phyloP scores from a whole-genome alignment of 805 yeast species.

The Metschnikowia chrysomelidarum region DNA sequence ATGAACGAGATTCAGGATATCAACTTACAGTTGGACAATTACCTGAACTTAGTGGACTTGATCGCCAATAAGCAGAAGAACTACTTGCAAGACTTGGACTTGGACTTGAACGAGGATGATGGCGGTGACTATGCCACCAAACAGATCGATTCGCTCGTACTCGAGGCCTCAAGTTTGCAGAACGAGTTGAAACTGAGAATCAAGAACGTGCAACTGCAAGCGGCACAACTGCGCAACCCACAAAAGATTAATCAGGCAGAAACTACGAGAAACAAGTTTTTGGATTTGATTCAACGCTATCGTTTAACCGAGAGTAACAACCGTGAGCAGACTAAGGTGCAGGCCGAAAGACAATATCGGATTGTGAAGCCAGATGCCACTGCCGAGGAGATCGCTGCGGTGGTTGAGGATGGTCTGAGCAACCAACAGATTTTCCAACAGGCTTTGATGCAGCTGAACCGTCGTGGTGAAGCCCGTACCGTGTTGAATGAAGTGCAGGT shows the following conservation, averaged over 20 bases:
- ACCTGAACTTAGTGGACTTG: slow-evolving; percentile 64
- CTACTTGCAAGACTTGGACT: slow-evolving; percentile 69
- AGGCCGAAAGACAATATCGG: slow-evolving; percentile 89
- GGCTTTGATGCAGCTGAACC: slow-evolving; percentile 80
- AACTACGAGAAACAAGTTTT: slow-evolving; percentile 78
- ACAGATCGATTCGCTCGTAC: slow-evolving; percentile 72
- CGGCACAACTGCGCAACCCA: slow-evolving; percentile 56
- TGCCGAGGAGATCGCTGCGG: slow-evolving; percentile 78
- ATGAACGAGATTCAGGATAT: slow-evolving; percentile 62
- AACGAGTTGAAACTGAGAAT: slow-evolving; percentile 70
- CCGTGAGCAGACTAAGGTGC: slow-evolving; percentile 77
- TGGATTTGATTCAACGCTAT: slow-evolving; percentile 82
- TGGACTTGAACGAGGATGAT: slow-evolving; percentile 55
- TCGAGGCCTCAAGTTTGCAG: slow-evolving; percentile 80
- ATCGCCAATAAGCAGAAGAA: slow-evolving; percentile 70
- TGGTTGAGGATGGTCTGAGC: slow-evolving; percentile 72
- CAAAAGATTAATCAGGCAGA: slow-evolving; percentile 91
- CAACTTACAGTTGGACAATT: slow-evolving; percentile 67
- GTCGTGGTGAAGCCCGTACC: slow-evolving; percentile 93
- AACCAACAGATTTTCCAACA: slow-evolving; percentile 93
- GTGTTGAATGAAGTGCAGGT: slow-evolving; percentile 94
- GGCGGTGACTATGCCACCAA: slow-evolving; percentile 61
- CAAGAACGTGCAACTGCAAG: slow-evolving; percentile 69
- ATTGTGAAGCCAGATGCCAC: slow-evolving; percentile 86
- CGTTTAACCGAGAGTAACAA: slow-evolving; percentile 83